A percentile compares a stretch with the other conserved stretches of the same genome.
phyloP scores from a whole-genome alignment of 1,139 yeast genomes.

The Lodderomyces metapsilosis region DNA sequence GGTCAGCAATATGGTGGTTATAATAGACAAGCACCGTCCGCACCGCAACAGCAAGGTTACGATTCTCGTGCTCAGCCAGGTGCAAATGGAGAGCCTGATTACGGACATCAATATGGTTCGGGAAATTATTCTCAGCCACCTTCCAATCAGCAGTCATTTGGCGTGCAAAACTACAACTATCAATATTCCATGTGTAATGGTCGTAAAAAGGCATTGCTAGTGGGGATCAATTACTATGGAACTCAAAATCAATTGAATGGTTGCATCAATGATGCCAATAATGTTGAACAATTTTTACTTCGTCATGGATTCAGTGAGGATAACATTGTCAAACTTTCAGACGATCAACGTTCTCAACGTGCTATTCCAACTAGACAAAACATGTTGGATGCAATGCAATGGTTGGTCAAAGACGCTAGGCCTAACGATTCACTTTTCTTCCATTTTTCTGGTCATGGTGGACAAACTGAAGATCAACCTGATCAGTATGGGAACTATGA shows the following conservation, averaged over 20 bases:
- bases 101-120: conserved; percentile 12
- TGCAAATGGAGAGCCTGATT: conserved; percentile 8
- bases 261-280: conserved; percentile 79
- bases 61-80: conserved; percentile 2
- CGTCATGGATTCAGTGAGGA: conserved; percentile 68
- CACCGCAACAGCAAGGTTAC: conserved; percentile 4
- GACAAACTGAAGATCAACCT: conserved; percentile 63
- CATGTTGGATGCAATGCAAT: conserved; percentile 82
- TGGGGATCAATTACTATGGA: conserved; percentile 88
- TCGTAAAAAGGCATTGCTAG: conserved; percentile 71
- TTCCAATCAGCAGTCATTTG: conserved; percentile 32
- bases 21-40: conserved; percentile 11
- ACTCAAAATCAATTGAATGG: conserved; percentile 71
- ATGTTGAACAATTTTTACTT: conserved; percentile 57
- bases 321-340: conserved; percentile 84
- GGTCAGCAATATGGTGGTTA: conserved; percentile 10
- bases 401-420: conserved; percentile 80
- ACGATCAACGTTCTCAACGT: conserved; percentile 63
- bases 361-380: conserved; percentile 75
- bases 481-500: conserved; percentile 59
- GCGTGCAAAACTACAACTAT: conserved; percentile 36
- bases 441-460: conserved; percentile 93
- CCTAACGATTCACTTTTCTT: conserved; percentile 86
- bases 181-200: conserved; percentile 80
- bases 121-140: conserved; percentile 24